Evolutionary conservation across 1,139 yeast species (phyloP), one percentile per base, ranked within the genome.

Genomic region (Sugiyamaella pinicola): DNA sequence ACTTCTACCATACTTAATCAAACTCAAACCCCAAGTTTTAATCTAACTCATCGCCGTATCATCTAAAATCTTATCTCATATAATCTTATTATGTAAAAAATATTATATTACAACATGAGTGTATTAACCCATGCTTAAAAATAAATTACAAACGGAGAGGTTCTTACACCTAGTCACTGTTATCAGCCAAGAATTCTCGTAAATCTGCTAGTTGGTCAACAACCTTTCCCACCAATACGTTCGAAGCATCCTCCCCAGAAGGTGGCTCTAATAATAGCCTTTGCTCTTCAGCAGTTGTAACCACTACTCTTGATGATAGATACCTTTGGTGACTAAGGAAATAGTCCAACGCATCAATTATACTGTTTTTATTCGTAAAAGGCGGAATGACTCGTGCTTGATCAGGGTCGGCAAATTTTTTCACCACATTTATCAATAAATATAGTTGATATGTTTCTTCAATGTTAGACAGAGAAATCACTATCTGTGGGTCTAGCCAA

Each of bases 251-350:
- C 12, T 55, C 53, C 13, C 29, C 51, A 5, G 52, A 29, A 12
- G 51, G 43, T 13, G 42, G 45, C 34, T 40, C 42, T 29, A 69
- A 79, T 48, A 83, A 69, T 13, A 80, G 60, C 43, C 76, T 73
- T 60, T 82, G 85, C 62, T 87, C 95, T 53, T 86, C 95, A 1
- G 74, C 53, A 3, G 83, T 78, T 12, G 86, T 78, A 1, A 91
- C 81, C 2, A 78, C 75, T 2, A 87, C 76, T 56, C 95, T 74
- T 4, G 95, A 80, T 4, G 87, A 79, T 57, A 91, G 73, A 59
- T 83, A 90, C 67, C 88, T 88, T 13, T 96, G 96, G 69, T 91
- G 97, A 40, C 91, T 84, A 57, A 89, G 74, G 51, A 90, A 75
- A 62, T 88, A 85, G 52, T 80, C 83, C 58, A 89, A 70, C 18